Conservation (phyloP, 2,329 filamentous ascomycete species). For the Pyricularia sp. region DNA sequence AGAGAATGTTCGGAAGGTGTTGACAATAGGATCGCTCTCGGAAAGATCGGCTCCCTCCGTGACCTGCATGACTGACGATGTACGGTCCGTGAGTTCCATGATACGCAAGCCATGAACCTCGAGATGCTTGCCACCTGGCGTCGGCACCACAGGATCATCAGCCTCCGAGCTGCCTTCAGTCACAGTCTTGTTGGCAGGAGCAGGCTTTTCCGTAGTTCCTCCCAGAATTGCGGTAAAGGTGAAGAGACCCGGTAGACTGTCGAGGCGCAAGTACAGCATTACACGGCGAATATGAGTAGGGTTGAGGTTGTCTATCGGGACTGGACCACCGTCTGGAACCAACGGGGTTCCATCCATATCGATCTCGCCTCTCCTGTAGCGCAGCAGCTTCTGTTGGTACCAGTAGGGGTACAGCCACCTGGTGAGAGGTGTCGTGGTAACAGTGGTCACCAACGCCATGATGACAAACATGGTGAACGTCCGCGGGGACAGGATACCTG, state of each 20-base stretch:
- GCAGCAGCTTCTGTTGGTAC: slow-evolving; percentile 42
- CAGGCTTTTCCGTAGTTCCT: slow-evolving; percentile 6
- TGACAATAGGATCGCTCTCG: slow-evolving; percentile 71
- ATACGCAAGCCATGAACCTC: slow-evolving; percentile 80
- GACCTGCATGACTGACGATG: slow-evolving; percentile 91
- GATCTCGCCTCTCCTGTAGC: slow-evolving; percentile 71
- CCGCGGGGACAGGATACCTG: slow-evolving; percentile 66
- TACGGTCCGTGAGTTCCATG: slow-evolving; percentile 80
- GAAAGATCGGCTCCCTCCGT: slow-evolving; percentile 68
- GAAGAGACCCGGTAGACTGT: slow-evolving; percentile 74
- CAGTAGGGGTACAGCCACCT: slow-evolving; percentile 62
- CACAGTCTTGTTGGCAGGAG: slow-evolving; percentile 3
- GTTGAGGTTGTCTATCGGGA: slow-evolving; percentile 24
- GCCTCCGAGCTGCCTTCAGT: not conserved
- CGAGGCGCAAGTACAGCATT: slow-evolving; percentile 73
- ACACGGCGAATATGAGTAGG: slow-evolving; percentile 47
- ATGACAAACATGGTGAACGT: slow-evolving; percentile 94
- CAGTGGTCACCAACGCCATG: slow-evolving; percentile 83
- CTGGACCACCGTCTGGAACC: not conserved
- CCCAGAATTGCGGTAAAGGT: slow-evolving; percentile 74
- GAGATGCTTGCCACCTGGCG: slow-evolving; percentile 37
- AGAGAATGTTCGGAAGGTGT: slow-evolving; percentile 83
- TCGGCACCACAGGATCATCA: slow-evolving; percentile 10
- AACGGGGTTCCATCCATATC: slow-evolving; percentile 57
- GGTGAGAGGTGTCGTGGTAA: slow-evolving; percentile 71